Evolutionary conservation across 768 basidiomycete genomes (phyloP), one percentile per base, ranked within the genome.

Genomic region (Suillus spraguei): DNA sequence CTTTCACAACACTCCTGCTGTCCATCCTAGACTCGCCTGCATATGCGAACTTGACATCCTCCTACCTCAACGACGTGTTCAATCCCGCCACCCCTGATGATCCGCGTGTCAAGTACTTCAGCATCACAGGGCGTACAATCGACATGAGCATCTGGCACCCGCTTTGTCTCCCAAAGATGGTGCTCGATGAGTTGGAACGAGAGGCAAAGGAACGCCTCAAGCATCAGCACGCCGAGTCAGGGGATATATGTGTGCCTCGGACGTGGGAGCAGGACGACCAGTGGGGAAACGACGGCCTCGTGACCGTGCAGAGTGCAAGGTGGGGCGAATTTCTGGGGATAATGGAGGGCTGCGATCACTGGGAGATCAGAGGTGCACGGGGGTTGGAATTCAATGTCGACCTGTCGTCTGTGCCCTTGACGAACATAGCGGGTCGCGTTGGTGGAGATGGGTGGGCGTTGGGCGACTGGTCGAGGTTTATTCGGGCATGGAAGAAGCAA

Each of bases 271-370:
- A 77, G 60, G 85, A 86, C 47, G 70, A 79, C 20, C 80, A 85
- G 56, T 88, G 88, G 85, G 96, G 95, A 0, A 96, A 97, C 72
- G 96, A 98, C 69, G 95, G 94, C 0, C 81, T 98, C 41, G 96
- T 99, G 17, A 90, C 90, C 17, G 82, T 99, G n/a, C 87, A 92
- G 67, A 92, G 91, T 69, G 94, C 97, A 6, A 87, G 88, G 67
- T 99, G 97, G 96, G 97, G 97, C 20, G 93, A 97, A 71, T 98
- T 95, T 74, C 78, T 99, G 38, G 97, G 97, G 4, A 86, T 86
- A 20, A 80, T 99, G 70, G 91, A 97, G 66, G 90, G 89, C 2
- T 91, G 89, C 68, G 95, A 99, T 79, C 97, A 99, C 71, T 99
- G 97, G 97, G 91, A 97, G 69, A 85, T 98, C 73, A 79, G 97